These are phyloP conservation scores for Skeletonema marinoi DNA, from an alignment of 108 stramenopile genomes.

Conservation along the genomic window DNA sequence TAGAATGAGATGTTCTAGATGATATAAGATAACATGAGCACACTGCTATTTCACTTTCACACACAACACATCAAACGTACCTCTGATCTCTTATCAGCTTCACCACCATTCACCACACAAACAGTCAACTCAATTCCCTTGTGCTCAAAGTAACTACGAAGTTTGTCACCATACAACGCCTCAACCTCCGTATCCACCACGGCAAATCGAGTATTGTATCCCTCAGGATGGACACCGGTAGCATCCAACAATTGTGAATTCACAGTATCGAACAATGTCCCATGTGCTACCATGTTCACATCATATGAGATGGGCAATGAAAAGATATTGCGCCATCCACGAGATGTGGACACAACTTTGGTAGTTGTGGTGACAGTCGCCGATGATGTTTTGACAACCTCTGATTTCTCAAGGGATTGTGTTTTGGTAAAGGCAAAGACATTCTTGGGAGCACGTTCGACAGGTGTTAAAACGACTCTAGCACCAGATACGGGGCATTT, in stretches of 20 bases:
- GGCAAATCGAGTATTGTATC: constrained; percentile 84
- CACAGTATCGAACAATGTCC: constrained; percentile 71
- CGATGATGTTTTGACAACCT: constrained; percentile 62
- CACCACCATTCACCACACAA: constrained; percentile 73
- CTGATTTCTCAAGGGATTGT: constrained; percentile 51
- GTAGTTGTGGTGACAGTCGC: constrained; percentile 82
- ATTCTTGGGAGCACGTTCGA: constrained; percentile 86
- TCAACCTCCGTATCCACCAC: constrained; percentile 84
- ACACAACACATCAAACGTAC: constrained; percentile 43
- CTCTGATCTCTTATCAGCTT: constrained; percentile 78
- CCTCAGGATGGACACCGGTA: constrained; percentile 79
- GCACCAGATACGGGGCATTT: constrained; percentile 73
- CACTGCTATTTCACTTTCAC: background rate
- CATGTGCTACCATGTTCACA: constrained; percentile 84
- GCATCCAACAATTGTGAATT: constrained; percentile 80
- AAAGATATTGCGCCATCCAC: constrained; percentile 90
- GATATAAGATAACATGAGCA: background rate
- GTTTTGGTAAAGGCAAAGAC: constrained; percentile 84
- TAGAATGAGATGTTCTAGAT: background rate
- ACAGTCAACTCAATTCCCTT: constrained; percentile 72
- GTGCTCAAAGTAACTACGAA: constrained; percentile 65
- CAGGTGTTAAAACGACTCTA: constrained; percentile 59
- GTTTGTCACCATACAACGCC: constrained; percentile 65
- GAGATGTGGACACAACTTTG: constrained; percentile 65
- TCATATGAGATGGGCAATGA: constrained; percentile 89